phyloP scores from a whole-genome alignment of 1,284 basidiomycete species.

The Cutaneotrichosporon arboriforme region DNA sequence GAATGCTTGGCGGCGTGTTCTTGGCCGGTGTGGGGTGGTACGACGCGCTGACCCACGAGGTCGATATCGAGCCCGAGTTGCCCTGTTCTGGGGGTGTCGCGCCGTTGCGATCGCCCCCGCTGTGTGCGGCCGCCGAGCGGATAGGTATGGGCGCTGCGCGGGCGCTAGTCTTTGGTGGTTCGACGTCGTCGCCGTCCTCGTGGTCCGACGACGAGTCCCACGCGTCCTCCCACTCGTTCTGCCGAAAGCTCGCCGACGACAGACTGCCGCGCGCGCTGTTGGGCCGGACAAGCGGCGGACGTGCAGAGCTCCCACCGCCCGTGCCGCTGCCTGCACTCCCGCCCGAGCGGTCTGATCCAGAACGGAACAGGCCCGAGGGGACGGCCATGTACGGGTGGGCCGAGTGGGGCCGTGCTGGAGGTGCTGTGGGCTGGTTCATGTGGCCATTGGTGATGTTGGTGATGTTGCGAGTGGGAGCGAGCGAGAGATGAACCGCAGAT shows the following conservation, averaged over 20 bases:
- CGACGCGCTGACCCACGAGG: conserved; percentile 32
- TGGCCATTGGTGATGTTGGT: conserved; percentile 4
- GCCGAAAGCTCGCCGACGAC: background rate
- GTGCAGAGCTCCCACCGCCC: background rate
- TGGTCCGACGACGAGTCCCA: conserved; percentile 84
- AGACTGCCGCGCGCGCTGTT: conserved; percentile 49
- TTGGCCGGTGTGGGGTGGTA: conserved; percentile 32
- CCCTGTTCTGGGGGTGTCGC: background rate
- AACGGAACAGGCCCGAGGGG: conserved; percentile 18
- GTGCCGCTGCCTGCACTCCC: background rate
- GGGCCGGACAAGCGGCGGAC: background rate
- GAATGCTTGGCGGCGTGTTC: conserved; percentile 19
- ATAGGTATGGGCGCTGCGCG: conserved; percentile 13
- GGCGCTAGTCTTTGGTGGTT: background rate
- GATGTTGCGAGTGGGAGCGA: background rate
- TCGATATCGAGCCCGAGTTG: conserved; percentile 19
- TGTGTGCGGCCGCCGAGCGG: background rate
- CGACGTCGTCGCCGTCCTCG: conserved; percentile 49
- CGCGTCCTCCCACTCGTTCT: conserved; percentile 67
- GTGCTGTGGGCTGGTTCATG: conserved; percentile 18
- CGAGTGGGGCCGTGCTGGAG: conserved; percentile 43
- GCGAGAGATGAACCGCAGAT: background rate
- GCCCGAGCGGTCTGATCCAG: background rate
- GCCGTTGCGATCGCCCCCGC: background rate
- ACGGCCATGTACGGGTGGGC: conserved; percentile 37